Conservation (phyloP, 2,329 filamentous ascomycete genomes). For the Colletotrichum horii region DNA sequence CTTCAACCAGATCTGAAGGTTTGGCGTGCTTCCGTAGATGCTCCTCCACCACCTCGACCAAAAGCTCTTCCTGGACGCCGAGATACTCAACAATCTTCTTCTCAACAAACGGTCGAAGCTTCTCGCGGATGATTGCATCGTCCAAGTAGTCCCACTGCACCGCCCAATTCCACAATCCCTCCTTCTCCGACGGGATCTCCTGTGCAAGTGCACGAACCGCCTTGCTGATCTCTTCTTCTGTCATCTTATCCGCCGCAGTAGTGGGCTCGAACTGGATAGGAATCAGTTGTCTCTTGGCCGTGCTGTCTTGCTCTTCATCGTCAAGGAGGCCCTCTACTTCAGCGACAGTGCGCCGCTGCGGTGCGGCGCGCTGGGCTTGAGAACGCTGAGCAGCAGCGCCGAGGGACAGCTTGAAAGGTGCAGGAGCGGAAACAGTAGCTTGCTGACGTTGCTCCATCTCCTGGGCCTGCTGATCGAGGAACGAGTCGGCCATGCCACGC, state of each 20-base stretch:
- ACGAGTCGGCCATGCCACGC: constrained; percentile 85
- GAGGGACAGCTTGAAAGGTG: constrained; percentile 90
- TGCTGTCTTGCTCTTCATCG: constrained; percentile 84
- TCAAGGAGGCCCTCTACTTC: constrained; percentile 95
- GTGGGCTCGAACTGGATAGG: constrained; percentile 82
- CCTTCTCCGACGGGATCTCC: constrained; percentile 87
- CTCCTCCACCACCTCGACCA: constrained; percentile 91
- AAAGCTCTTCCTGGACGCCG: constrained; percentile 93
- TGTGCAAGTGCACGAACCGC: constrained; percentile 82
- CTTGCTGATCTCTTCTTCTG: constrained; percentile 85
- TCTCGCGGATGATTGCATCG: constrained; percentile 78
- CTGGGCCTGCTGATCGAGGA: constrained; percentile 83
- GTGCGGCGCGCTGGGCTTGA: constrained; percentile 58
- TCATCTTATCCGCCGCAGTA: constrained; percentile 69
- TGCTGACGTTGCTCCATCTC: constrained; percentile 66
- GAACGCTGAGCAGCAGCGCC: constrained; percentile 83
- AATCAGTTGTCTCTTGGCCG: constrained; percentile 75
- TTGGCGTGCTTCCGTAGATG: constrained; percentile 78
- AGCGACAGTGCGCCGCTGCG: constrained; percentile 79
- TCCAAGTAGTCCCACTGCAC: constrained; percentile 94
- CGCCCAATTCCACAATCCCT: constrained; percentile 88
- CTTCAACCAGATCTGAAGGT: constrained; percentile 82
- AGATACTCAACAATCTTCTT: constrained; percentile 98
- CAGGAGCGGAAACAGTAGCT: constrained; percentile 53
- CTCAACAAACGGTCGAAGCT: constrained; percentile 92